Evolutionary conservation across 1,284 basidiomycete genomes (phyloP).

Genomic region (Pseudozyma thailandica): DNA sequence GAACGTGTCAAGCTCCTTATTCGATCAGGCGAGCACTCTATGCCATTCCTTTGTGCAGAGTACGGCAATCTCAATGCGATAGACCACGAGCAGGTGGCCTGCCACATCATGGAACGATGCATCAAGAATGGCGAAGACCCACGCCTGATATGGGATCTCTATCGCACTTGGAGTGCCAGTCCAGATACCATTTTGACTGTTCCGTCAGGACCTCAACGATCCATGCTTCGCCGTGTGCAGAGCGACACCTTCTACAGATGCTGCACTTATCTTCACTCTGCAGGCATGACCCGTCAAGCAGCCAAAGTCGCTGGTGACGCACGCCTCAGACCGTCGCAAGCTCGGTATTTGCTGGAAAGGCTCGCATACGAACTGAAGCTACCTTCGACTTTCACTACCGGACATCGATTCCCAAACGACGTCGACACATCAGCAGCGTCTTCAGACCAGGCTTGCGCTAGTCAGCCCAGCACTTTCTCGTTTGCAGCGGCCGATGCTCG

Average conservation of each 20-base stretch:
- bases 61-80: not conserved
- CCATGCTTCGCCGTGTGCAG: constrained; percentile 25
- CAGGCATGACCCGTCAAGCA: constrained; percentile 22
- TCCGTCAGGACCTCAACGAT: constrained; percentile 4
- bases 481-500: constrained; percentile 25
- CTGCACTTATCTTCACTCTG: constrained; percentile 19
- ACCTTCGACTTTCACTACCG: not conserved
- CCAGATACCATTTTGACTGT: not conserved
- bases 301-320: constrained; percentile 24
- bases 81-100: constrained; percentile 26
- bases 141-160: constrained; percentile 28
- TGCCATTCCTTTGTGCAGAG: constrained; percentile 15
- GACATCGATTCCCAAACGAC: not conserved
- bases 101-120: constrained; percentile 21
- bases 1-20: constrained; percentile 9
- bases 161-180: constrained; percentile 14
- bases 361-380: constrained; percentile 32
- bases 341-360: constrained; percentile 33
- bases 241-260: constrained; percentile 27
- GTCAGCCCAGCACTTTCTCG: constrained; percentile 1
- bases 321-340: constrained; percentile 46
- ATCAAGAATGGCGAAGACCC: constrained; percentile 7
- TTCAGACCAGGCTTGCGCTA: not conserved
- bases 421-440: not conserved
- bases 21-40: constrained; percentile 33